Evolutionary conservation across 441 rosid genomes (phyloP), one percentile per base, ranked within the genome.

Genomic region (Syzygium syzygioides): DNA sequence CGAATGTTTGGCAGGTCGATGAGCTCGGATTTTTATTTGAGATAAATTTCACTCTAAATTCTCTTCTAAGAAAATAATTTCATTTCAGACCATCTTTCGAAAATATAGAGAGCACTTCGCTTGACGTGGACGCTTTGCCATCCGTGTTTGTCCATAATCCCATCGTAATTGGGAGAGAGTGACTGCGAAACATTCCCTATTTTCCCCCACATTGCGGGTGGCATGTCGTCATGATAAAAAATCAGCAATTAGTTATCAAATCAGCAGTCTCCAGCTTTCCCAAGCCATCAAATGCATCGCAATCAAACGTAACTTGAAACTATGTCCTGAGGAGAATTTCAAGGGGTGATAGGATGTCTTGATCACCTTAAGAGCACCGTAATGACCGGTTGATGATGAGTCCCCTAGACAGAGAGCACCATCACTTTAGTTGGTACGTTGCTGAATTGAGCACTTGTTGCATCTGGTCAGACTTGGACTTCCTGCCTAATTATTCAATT

Each of bases 391-490:
- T 0, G 83, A 76, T 76, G 83, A 76, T 76, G 53, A 76, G 83
- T 76, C 83, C 83, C 83, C 48, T 37, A 41, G 83, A 76, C 83
- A 76, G 50, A 41, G 83, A 12, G 52, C 83, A 41, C 83, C 83
- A 23, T 76, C 83, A 13, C 18, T 41, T 76, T 76, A 41, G 83
- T 76, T 76, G 83, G 83, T 25, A 1, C 41, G 83, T 76, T 76
- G 83, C 30, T 76, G 83, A 7, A 23, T 76, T 25, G 52, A 20
- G 53, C 83, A 23, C 53, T 26, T 13, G n/a, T 41, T 23, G 53
- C 15, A 76, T 76, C 8, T 23, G 83, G 83, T 76, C 83, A 76
- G 83, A 76, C 53, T 41, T 76, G 83, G 83, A 76, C 83, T 76
- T 76, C 52, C 7, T 76, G 83, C 83, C 83, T 76, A 76, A 76